Evolutionary conservation across 2,329 filamentous ascomycete genomes (phyloP), one percentile per base, ranked within the genome.

Genomic region (Aspergillus sp.): DNA sequence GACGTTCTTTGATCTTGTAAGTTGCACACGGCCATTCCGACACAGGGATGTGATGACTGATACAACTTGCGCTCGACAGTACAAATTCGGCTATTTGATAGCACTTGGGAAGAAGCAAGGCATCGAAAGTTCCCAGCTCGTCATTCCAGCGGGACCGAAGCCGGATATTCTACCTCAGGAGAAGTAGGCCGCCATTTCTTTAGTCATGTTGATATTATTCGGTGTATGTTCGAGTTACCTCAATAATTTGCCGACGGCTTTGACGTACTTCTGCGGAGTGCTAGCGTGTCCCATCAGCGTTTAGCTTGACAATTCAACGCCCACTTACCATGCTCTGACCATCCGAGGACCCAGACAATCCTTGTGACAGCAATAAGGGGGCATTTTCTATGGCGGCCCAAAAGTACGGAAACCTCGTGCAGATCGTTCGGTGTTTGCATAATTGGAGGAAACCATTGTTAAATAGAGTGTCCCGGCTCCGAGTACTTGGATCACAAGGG

Each of bases 1-100:
- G 17, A 80, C 77, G 2, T 66, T 73, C 59, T 79, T 80, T 59
- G 69, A 77, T 52, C 59, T 71, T 46, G 73, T 75, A 57, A 67
- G 73, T 69, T 39, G 33, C 9, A 30, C 42, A 6, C 8, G 13
- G 3, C 42, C 9, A 12, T 19, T 19, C 45, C 20, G 45, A 15
- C 27, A 24, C 6, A n/a, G 19, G 5, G 17, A 24, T 9, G 19
- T 9, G 20, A 40, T 6, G 27, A 15, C 40, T 55, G 22, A 53
- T 30, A 30, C 8, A 30, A 2, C 40, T 42, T 37, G 13, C 30
- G 24, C 19, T 34, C 19, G 11, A 48, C 50, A 71, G 68, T 70
- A 66, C 54, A 70, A 72, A 55, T 63, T 65, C 50, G 62, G 58
- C 15, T 72, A 71, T 50, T 44, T 60, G 22, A 56, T 54, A 24